A percentile compares a stretch with the other conserved stretches of the same genome.
Conservation (phyloP, 345 rosid species). For the Cardamine occulta region DNA sequence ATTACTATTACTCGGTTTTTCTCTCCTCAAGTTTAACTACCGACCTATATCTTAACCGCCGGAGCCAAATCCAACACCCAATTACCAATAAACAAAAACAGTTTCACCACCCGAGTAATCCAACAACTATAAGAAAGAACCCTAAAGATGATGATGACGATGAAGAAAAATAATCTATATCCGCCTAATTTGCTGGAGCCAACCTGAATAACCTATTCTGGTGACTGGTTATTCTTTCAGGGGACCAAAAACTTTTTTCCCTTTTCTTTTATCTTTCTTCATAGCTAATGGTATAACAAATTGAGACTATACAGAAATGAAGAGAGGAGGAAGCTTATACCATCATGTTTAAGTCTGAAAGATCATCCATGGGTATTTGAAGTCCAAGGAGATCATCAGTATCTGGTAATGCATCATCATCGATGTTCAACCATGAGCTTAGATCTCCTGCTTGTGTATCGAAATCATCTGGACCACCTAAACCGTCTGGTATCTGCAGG, state of each 20-base stretch:
- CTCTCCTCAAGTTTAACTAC: conserved; percentile 47
- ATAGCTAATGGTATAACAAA: conserved; percentile 75
- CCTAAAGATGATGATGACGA: conserved; percentile 44
- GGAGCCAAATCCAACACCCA: conserved; percentile 45
- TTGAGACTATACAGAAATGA: conserved; percentile 76
- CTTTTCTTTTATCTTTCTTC: conserved; percentile 36
- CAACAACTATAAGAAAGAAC: conserved; percentile 26
- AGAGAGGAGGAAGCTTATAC: conserved; percentile 53
- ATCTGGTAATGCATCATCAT: conserved; percentile 88
- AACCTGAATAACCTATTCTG: conserved; percentile 55
- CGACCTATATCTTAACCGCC: conserved; percentile 54
- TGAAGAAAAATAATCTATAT: conserved; percentile 77
- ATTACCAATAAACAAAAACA: conserved; percentile 41
- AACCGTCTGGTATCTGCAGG: conserved; percentile 70
- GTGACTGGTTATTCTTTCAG: conserved; percentile 63
- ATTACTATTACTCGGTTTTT: conserved; percentile 50
- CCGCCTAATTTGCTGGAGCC: conserved; percentile 57
- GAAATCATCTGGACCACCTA: conserved; percentile 60
- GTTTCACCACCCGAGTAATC: conserved; percentile 48
- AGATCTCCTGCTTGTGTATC: conserved; percentile 75
- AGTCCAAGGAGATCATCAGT: conserved; percentile 83
- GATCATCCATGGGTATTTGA: conserved; percentile 99
- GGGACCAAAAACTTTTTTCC: conserved; percentile 48
- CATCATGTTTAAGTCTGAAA: conserved; percentile 95
- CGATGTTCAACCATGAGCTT: conserved; percentile 93